Conservation (phyloP, 345 rosid genomes). For the Iberis pinnata region DNA sequence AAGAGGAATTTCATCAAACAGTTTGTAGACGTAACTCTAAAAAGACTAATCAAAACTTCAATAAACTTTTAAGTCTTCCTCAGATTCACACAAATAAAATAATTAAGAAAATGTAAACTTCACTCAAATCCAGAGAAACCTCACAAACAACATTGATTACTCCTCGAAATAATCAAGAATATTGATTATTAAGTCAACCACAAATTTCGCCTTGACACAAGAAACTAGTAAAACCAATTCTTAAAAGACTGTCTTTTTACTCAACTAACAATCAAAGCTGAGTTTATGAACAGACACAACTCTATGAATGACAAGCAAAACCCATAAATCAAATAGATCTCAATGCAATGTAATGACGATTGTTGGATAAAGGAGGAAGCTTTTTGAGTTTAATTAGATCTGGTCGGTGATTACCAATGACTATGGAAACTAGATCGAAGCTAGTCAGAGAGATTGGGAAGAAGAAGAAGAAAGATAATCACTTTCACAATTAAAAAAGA, state of each 20-base stretch:
- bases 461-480: slow-evolving; percentile 23
- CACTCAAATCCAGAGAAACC: slow-evolving; percentile 25
- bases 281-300: neutral
- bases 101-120: slow-evolving; percentile 15
- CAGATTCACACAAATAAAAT: neutral
- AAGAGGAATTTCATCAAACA: slow-evolving; percentile 18
- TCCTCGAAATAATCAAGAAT: slow-evolving; percentile 20
- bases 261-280: neutral
- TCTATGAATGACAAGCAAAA: neutral
- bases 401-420: slow-evolving; percentile 17
- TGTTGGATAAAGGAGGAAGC: slow-evolving; percentile 20
- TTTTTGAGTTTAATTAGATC: slow-evolving; percentile 21
- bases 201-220: slow-evolving; percentile 5
- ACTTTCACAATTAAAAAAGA: slow-evolving; percentile 6
- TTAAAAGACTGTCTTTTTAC: slow-evolving; percentile 4
- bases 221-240: neutral
- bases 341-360: slow-evolving; percentile 17
- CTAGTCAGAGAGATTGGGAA: slow-evolving; percentile 18
- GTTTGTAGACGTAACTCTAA: neutral
- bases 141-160: slow-evolving; percentile 20
- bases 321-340: neutral
- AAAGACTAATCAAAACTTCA: slow-evolving; percentile 15
- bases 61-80: no score
- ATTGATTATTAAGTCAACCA: slow-evolving; percentile 24
- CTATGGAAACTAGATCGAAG: slow-evolving; percentile 18